Base-by-base conservation (phyloP, 176 grass and related monocot genomes). In the Bromus sterilis region DNA sequence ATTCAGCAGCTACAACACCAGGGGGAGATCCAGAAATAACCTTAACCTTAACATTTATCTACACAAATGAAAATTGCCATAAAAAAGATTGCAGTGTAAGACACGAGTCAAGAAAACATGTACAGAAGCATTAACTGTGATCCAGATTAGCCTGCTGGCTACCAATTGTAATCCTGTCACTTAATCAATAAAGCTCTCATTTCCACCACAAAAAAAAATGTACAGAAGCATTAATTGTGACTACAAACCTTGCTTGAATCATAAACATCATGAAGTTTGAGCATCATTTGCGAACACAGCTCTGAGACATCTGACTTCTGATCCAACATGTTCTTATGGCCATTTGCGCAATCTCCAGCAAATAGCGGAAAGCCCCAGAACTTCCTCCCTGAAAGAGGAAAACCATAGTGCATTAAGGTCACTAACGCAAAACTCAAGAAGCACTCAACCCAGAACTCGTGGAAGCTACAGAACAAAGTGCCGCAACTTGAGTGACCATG, bases 281-380 rank as follows among this genome's bases (percentile, higher is more conserved):
- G 70, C 87, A 96, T 87, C 93, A 99, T 90, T 71, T 94, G 97
- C 56, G 82, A 62, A 67, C 91, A 99, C 9, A 83, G 68, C 74
- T 99, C 97, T 13, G 97, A 86, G 23, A 96, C 73, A 89, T 99
- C 93, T 48, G 79, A 94, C 44, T 92, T 96, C 74, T 95, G 91
- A 87, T 99, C 91, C 78, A 90, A 49, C 85, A 91, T 75, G 16
- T 88, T 93, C 78, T 88, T 96, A 59, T 96, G 91, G 67, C 93
- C 97, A 51, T 91, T 99, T 73, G 97, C 93, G 20, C 97, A 99
- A 81, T 99, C 97, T 23, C 93, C 97, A 1, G 97, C 74, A 64
- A 99, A 99, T 40, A 88, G 83, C 1, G 97, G 97, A 82, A 99
- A 96, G 43, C 93, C 97, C 97, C 93, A 99, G 66, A 94, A 89